phyloP scores from a whole-genome alignment of 352 stramenopile species.

The Pythium rhizo-oryzae region DNA sequence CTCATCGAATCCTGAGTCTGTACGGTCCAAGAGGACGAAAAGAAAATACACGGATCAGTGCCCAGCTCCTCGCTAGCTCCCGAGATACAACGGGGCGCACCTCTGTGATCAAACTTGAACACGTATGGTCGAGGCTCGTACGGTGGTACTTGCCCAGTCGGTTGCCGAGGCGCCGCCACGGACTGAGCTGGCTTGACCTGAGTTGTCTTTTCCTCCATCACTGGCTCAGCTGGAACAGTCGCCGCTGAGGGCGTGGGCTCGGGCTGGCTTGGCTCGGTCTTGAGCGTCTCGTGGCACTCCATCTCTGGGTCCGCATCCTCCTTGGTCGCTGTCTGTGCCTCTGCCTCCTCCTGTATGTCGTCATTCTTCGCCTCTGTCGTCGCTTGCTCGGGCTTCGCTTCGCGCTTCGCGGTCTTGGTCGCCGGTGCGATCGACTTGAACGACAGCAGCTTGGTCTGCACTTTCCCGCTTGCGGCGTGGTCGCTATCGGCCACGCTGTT shows the following conservation, averaged over 20 bases:
- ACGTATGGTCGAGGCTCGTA: slow-evolving; percentile 56
- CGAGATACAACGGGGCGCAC: slow-evolving; percentile 4
- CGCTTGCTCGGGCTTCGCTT: slow-evolving; percentile 7
- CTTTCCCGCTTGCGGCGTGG: slow-evolving; percentile 36
- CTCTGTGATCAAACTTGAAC: slow-evolving; percentile 57
- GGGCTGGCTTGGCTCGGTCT: slow-evolving; percentile 15
- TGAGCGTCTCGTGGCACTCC: slow-evolving; percentile 26
- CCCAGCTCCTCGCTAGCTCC: not conserved
- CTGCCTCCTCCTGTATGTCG: not conserved
- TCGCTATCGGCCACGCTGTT: slow-evolving; percentile 34
- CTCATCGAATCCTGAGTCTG: slow-evolving; percentile 74
- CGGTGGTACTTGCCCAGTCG: slow-evolving; percentile 17
- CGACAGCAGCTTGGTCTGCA: slow-evolving; percentile 73
- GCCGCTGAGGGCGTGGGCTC: slow-evolving; percentile 7
- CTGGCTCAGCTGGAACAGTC: not conserved
- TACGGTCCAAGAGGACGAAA: not conserved
- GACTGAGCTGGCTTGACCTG: not conserved
- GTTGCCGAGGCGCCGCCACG: not conserved
- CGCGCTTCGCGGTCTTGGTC: slow-evolving; percentile 15
- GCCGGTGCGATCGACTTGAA: slow-evolving; percentile 46
- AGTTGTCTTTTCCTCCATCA: not conserved
- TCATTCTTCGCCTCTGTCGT: not conserved
- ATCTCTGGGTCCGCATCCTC: slow-evolving; percentile 1
- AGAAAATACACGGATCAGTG: not conserved
- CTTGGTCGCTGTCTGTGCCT: not conserved